These are phyloP conservation scores for Zymoseptoria ardabiliae DNA, from an alignment of 2,329 filamentous ascomycete genomes.

Conservation along the genomic window DNA sequence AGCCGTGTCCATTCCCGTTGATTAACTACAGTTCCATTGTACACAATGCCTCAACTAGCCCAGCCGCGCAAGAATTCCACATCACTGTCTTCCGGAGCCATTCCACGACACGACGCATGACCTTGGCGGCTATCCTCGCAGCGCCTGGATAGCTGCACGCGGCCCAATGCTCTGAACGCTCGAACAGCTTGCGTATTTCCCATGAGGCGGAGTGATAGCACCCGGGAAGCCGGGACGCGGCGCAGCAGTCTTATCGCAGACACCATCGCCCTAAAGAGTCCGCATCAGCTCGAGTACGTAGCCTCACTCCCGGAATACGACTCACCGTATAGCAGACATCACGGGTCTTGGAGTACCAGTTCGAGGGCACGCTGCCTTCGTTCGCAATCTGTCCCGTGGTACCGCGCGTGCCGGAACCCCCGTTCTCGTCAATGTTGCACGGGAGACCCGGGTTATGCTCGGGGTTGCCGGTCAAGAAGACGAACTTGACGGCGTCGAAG, in stretches of 20 bases:
- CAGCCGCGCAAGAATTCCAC: too few relatives aligned
- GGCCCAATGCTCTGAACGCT: too few relatives aligned
- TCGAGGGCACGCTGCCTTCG: slow-evolving; percentile 22
- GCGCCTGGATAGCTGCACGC: too few relatives aligned
- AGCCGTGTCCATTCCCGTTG: too few relatives aligned
- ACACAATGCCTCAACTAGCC: too few relatives aligned
- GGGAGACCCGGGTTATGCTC: slow-evolving; percentile 21
- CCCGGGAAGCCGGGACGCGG: slow-evolving; percentile 19
- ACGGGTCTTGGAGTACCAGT: slow-evolving; percentile 31
- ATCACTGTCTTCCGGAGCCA: too few relatives aligned
- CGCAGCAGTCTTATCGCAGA: slow-evolving; percentile 25
- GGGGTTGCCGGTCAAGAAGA: slow-evolving; percentile 32
- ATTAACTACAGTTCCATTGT: too few relatives aligned
- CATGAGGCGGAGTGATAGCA: slow-evolving; percentile 28
- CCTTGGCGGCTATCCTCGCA: too few relatives aligned
- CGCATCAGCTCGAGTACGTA: not conserved
- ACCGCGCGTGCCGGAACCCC: slow-evolving; percentile 23
- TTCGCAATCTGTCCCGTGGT: slow-evolving; percentile 17
- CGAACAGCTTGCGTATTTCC: slow-evolving; percentile 3
- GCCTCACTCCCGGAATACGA: not conserved
- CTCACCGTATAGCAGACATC: slow-evolving; percentile 32
- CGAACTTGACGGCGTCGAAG: slow-evolving; percentile 32
- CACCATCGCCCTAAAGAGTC: slow-evolving; percentile 27
- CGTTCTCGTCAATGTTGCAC: slow-evolving; percentile 25
- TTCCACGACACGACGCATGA: too few relatives aligned